Percentiles rank a stretch among this genome's conserved stretches.
These are phyloP conservation scores for Atkinsonella texensis DNA, from an alignment of 2,329 filamentous ascomycete genomes.

Conservation along the genomic window DNA sequence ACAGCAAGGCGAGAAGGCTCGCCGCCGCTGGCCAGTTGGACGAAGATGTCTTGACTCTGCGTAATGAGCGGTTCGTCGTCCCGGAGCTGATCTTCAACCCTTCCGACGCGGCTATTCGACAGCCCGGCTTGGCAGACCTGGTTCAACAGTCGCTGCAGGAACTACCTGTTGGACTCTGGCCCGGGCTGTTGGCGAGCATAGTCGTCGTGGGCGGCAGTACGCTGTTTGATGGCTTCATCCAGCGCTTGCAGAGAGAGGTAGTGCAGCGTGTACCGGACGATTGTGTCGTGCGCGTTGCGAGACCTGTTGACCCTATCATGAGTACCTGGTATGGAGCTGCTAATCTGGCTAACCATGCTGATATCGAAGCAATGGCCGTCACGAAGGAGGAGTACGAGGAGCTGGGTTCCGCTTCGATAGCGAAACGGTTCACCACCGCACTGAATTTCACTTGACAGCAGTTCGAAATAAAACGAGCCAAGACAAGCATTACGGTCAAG, in stretches of 20 bases:
- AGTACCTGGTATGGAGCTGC: slow-evolving; percentile 83
- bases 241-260: slow-evolving; percentile 65
- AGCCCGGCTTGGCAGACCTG: slow-evolving; percentile 72
- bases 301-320: slow-evolving; percentile 59
- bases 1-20: slow-evolving; percentile 38
- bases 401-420: slow-evolving; percentile 62
- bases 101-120: slow-evolving; percentile 70
- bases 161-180: slow-evolving; percentile 73
- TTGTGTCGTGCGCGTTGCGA: slow-evolving; percentile 62
- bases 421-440: slow-evolving; percentile 49
- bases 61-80: slow-evolving; percentile 83
- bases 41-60: slow-evolving; percentile 76
- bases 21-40: slow-evolving; percentile 27
- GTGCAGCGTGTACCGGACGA: slow-evolving; percentile 61
- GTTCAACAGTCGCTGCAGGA: slow-evolving; percentile 65
- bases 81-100: slow-evolving; percentile 87
- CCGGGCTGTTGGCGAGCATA: slow-evolving; percentile 74
- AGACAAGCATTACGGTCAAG: not conserved
- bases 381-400: slow-evolving; percentile 88
- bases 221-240: slow-evolving; percentile 67
- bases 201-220: slow-evolving; percentile 81
- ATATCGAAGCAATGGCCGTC: slow-evolving; percentile 59
- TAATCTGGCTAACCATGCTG: slow-evolving; percentile 56
- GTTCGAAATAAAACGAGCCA: not conserved
- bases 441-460: slow-evolving; percentile 4